Conservation (phyloP, 768 basidiomycete species). For the Serendipita indica region DNA sequence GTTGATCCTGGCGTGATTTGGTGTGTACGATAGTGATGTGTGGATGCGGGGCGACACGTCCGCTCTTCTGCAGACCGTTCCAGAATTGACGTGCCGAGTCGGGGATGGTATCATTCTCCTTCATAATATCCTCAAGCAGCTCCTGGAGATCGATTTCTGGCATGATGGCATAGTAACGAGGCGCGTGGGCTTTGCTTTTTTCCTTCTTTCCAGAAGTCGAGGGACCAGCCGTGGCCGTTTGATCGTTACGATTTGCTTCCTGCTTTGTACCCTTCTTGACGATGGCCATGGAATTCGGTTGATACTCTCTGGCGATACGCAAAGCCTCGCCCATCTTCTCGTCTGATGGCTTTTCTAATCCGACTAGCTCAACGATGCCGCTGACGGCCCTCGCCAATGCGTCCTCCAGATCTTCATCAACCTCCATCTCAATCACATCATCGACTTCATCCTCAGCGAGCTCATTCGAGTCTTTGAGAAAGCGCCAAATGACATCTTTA, state of each 20-base stretch:
- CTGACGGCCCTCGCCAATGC: constrained; percentile 45
- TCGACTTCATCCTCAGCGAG: constrained; percentile 53
- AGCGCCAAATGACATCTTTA: constrained; percentile 71
- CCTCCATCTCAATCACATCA: constrained; percentile 48
- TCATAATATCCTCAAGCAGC: constrained; percentile 33
- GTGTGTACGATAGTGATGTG: constrained; percentile 81
- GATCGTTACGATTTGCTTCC: constrained; percentile 14
- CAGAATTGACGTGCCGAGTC: constrained; percentile 31
- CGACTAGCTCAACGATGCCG: constrained; percentile 40
- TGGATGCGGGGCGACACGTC: constrained; percentile 43
- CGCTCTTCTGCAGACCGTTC: constrained; percentile 28
- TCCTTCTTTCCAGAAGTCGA: constrained; percentile 24
- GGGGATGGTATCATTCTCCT: constrained; percentile 21
- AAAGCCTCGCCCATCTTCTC: constrained; percentile 42
- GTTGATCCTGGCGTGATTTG: constrained; percentile 29
- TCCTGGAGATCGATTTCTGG: constrained; percentile 51
- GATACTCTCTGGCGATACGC: constrained; percentile 29
- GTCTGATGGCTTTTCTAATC: constrained; percentile 35
- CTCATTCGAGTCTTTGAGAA: constrained; percentile 48
- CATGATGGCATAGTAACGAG: constrained; percentile 67
- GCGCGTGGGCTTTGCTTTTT: constrained; percentile 17
- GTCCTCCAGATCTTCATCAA: constrained; percentile 39
- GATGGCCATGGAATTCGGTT: constrained; percentile 16
- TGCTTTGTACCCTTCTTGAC: constrained; percentile 20
- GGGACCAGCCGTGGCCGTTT: constrained; percentile 18